These are phyloP conservation scores for Scheffersomyces spartinae DNA, from an alignment of 805 yeast species.

Conservation along the genomic window DNA sequence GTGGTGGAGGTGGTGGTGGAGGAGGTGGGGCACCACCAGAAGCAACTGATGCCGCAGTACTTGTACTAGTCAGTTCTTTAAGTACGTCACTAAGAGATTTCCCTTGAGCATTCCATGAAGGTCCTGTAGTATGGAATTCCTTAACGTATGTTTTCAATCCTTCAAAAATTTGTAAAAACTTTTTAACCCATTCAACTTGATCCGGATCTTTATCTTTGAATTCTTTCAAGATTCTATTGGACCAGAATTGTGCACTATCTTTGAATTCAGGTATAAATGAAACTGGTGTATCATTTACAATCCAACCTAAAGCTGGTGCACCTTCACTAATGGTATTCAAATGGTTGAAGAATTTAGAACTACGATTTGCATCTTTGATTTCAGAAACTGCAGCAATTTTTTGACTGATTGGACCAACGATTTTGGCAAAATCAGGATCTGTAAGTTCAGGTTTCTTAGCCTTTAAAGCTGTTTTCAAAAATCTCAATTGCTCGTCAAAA, in stretches of 20 bases:
- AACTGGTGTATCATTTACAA: conserved; percentile 64
- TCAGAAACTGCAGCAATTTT: conserved; percentile 45
- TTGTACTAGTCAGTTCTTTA: conserved; percentile 14
- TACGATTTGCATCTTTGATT: conserved; percentile 66
- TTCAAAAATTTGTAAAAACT: conserved; percentile 51
- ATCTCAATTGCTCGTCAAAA: conserved; percentile 45
- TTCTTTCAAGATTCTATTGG: conserved; percentile 82
- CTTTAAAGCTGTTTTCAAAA: conserved; percentile 46
- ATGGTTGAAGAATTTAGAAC: conserved; percentile 52
- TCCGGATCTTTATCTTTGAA: conserved; percentile 57
- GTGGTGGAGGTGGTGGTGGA: conserved; percentile 6
- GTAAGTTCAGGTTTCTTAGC: conserved; percentile 55
- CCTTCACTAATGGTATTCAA: conserved; percentile 84
- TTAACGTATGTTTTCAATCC: conserved; percentile 64
- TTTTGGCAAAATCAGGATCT: conserved; percentile 41
- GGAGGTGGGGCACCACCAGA: conserved; percentile 20
- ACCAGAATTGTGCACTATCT: conserved; percentile 91
- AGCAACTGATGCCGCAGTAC: conserved; percentile 21
- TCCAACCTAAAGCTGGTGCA: conserved; percentile 85
- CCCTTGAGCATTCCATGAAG: conserved; percentile 63
- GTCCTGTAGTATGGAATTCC: conserved; percentile 75
- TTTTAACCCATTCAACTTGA: conserved; percentile 75
- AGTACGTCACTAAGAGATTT: conserved; percentile 42
- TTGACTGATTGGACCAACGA: conserved; percentile 60
- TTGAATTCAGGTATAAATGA: conserved; percentile 70